Percentiles rank a stretch among this genome's conserved stretches.
Conservation (phyloP, 1,284 basidiomycete species). For the Cutaneotrichosporon curvatum region DNA sequence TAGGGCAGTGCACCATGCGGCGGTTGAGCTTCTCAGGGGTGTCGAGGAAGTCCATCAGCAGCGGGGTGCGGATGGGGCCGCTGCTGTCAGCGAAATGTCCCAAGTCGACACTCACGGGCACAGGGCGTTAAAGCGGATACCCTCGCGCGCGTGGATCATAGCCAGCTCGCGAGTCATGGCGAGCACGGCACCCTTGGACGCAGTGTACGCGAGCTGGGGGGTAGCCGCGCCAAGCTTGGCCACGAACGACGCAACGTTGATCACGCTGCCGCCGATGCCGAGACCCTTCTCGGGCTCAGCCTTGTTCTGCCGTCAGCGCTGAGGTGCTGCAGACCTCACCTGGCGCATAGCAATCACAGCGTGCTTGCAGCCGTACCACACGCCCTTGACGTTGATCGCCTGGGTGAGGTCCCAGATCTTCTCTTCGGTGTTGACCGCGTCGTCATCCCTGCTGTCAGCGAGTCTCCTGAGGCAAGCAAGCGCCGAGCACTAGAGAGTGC, state of each 20-base stretch:
- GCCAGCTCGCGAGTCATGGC: conserved; percentile 97
- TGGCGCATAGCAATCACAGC: conserved; percentile 88
- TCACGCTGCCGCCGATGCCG: conserved; percentile 80
- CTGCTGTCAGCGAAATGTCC: conserved; percentile 46
- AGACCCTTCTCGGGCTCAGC: conserved; percentile 72
- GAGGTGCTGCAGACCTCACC: conserved; percentile 19
- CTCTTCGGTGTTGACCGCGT: conserved; percentile 91
- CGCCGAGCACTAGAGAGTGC: not conserved
- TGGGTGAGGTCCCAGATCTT: conserved; percentile 91
- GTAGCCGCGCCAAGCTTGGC: conserved; percentile 89
- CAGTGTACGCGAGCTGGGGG: conserved; percentile 77
- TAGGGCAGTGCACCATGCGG: conserved; percentile 82
- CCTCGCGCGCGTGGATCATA: conserved; percentile 93
- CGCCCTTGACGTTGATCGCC: conserved; percentile 92
- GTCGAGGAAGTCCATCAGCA: conserved; percentile 96
- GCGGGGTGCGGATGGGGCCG: conserved; percentile 83
- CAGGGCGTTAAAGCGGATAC: conserved; percentile 87
- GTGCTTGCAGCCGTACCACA: conserved; percentile 98
- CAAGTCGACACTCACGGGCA: conserved; percentile 64
- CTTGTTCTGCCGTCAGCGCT: conserved; percentile 54
- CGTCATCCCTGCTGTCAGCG: conserved; percentile 57
- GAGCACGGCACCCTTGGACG: conserved; percentile 73
- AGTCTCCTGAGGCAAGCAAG: not conserved
- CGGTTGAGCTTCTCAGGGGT: conserved; percentile 93
- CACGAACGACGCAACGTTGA: conserved; percentile 93